Base-by-base conservation (phyloP, 1,284 basidiomycete species). In the Trametes polyzona region DNA sequence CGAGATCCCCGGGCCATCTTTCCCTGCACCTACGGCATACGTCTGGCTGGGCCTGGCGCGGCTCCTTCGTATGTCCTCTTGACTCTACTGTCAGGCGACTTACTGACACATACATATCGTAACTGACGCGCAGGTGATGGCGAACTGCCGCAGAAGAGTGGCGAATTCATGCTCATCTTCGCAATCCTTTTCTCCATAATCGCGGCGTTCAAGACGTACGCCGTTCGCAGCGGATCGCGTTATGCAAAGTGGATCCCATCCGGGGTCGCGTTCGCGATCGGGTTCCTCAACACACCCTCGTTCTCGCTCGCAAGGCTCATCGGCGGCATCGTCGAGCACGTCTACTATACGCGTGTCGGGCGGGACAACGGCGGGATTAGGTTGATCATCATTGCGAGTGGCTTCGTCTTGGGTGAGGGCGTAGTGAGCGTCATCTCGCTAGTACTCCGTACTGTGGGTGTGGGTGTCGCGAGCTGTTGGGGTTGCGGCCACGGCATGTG, bases 321-420 rank as follows among this genome's bases (percentile, higher is more conserved):
- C 46, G 96, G 96, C 33, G 96, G 96, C 2, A 69, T 93, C 62
- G 75, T 92, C 62, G 93, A 95, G 61, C 84, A 89, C 71, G 71
- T 83, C 55, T 86, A 88, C 73, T 79, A 84, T 69, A 80, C 76
- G 24, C 77, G 78, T 32, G 73, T 77, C 63, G 78, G 80, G 55
- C 74, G 74, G 32, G 73, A 76, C 58, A 72, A 62, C 47, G 67
- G 78, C 44, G 88, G 86, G 67, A 95, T 90, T 61, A 82, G 81
- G 46, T 78, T 96, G 47, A 91, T 98, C 65, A 87, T 98, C 32
- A 80, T 97, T 29, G 96, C 96, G 4, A 94, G 91, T 67, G 96
- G 96, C 1, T 97, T 98, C 68, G 96, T 98, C 26, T 79, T 98
- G 17, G 96, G 96, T 26, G 96, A 98, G 79, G 90, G 96, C 1